phyloP scores from a whole-genome alignment of 2,329 filamentous ascomycete genomes.

The Aspergillus fischeri region DNA sequence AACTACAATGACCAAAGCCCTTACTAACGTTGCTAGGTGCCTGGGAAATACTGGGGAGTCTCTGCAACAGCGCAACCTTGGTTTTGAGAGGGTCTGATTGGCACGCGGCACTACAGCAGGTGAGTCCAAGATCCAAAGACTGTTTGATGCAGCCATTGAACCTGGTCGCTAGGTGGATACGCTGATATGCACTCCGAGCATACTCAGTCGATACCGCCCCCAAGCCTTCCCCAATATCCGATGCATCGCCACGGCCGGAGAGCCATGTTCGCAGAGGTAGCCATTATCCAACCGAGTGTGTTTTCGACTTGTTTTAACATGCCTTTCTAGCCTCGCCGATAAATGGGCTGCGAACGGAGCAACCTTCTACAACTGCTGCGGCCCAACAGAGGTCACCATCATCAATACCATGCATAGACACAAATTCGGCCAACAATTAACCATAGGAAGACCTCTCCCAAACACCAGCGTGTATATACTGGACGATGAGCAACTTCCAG shows the following conservation, averaged over 20 bases:
- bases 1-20: too few relatives aligned
- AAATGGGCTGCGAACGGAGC: slow-evolving; percentile 4
- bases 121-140: neutral
- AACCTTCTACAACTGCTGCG: slow-evolving; percentile 9
- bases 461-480: slow-evolving; percentile 12
- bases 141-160: neutral
- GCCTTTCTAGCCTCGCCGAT: slow-evolving; percentile 3
- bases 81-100: slow-evolving; percentile 6
- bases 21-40: neutral
- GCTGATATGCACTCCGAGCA: slow-evolving; percentile 10
- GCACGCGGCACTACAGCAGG: slow-evolving; percentile 4
- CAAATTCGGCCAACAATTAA: neutral
- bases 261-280: slow-evolving; percentile 8
- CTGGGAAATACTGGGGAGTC: slow-evolving; percentile 7
- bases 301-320: neutral
- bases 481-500: neutral
- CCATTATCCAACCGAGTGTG: too few relatives aligned
- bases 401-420: slow-evolving; percentile 12
- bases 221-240: slow-evolving; percentile 7
- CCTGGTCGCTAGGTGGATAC: slow-evolving; percentile 1
- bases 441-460: slow-evolving; percentile 8
- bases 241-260: slow-evolving; percentile 6
- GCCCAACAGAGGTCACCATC: slow-evolving; percentile 8
- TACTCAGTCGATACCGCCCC: slow-evolving; percentile 4
- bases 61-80: slow-evolving; percentile 5